phyloP scores from a whole-genome alignment of 768 basidiomycete genomes.

The Rhizopogon vinicolor region DNA sequence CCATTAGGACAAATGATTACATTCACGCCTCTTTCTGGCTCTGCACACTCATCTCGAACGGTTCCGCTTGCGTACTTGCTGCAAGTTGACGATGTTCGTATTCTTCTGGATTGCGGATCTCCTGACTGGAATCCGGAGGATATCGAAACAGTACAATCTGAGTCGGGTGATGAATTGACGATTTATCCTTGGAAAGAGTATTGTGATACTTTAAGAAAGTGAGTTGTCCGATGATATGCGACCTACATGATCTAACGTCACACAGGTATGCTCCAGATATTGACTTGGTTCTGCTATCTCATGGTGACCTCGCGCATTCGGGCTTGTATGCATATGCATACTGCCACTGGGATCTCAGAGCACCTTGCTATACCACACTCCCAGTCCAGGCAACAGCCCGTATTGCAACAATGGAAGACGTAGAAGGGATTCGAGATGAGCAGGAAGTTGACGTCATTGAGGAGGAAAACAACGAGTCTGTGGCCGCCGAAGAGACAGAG shows the following conservation, averaged over 20 bases:
- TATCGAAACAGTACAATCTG: slow-evolving; percentile 15
- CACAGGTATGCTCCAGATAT: slow-evolving; percentile 71
- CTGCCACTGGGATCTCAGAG: slow-evolving; percentile 80
- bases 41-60: slow-evolving; percentile 61
- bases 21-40: slow-evolving; percentile 86
- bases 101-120: slow-evolving; percentile 93
- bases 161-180: slow-evolving; percentile 24
- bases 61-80: slow-evolving; percentile 80
- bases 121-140: slow-evolving; percentile 76
- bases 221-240: slow-evolving; percentile 22
- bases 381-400: slow-evolving; percentile 96
- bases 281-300: slow-evolving; percentile 90
- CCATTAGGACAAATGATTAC: slow-evolving; percentile 66
- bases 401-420: slow-evolving; percentile 86
- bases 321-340: slow-evolving; percentile 94
- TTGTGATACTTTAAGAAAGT: slow-evolving; percentile 66
- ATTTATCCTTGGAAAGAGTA: slow-evolving; percentile 57
- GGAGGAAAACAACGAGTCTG: slow-evolving; percentile 20
- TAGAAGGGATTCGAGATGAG: slow-evolving; percentile 75
- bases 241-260: not conserved
- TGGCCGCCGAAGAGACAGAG: slow-evolving; percentile 19
- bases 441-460: slow-evolving; percentile 45
- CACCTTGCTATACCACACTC: slow-evolving; percentile 90
- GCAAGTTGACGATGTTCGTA: slow-evolving; percentile 89
- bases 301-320: slow-evolving; percentile 85